Evolutionary conservation across 2,329 filamentous ascomycete species (phyloP), one percentile per base, ranked within the genome.

Genomic region (Neocatenulostroma microsporum): DNA sequence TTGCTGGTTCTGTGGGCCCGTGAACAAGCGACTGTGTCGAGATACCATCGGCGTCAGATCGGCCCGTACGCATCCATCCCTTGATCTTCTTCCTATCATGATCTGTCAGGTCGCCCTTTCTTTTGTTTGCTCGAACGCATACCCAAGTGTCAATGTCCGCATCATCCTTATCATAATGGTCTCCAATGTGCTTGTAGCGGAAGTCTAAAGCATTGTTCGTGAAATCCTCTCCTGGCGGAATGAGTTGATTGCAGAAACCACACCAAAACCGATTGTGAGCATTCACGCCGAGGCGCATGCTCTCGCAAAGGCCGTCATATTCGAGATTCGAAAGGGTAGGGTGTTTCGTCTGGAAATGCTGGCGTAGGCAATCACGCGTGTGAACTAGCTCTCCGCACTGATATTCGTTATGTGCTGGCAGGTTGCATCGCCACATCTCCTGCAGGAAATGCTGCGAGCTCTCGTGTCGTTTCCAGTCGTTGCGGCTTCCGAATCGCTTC

Each of bases 391-490:
- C n/a, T n/a, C n/a, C n/a, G n/a, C n/a, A n/a, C n/a, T n/a, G 17
- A 29, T 28, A 24, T 13, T 19, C n/a, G 12, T 29, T 13, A 10
- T 10, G 21, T n/a, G 2, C 52, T 46, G 5, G 54, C 20, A 71
- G 59, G 20, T 73, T 67, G 54, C 87, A 94, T 20, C 74, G 75
- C 78, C 83, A 94, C 31, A 72, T 70, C 51, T 87, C 80, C 5
- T 74, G 59, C 40, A 82, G 75, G 42, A 74, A 77, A 56, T 94
- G 87, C 52, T 89, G 82, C 12, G 74, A 78, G 46, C 78, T 82
- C 54, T 95, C 89, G 53, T 95, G 88, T 1, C 88, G 77, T 56
- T 93, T 94, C 88, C 78, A 95, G 60, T 95, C 88, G 41, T 86
- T 88, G 56, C 94, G 94, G 59, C 83, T 88, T n/a, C 88, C 88